phyloP scores from a whole-genome alignment of 768 basidiomycete genomes.

The Pulveroboletus ravenelii region DNA sequence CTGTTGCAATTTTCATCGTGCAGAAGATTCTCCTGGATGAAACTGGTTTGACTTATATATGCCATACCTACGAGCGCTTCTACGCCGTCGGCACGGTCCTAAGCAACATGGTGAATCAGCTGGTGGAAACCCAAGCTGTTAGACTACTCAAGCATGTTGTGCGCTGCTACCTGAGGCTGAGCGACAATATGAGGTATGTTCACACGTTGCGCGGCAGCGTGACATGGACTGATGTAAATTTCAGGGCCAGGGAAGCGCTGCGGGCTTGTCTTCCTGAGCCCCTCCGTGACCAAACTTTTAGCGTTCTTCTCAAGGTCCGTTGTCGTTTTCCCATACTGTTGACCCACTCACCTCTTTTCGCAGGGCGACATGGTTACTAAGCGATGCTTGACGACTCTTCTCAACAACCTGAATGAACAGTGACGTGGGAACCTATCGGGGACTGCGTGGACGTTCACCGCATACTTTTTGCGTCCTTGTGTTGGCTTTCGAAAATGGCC shows the following conservation, averaged over 20 bases:
- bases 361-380: constrained; percentile 98
- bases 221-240: constrained; percentile 10
- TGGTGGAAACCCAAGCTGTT: constrained; percentile 97
- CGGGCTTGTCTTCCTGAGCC: constrained; percentile 95
- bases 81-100: constrained; percentile 98
- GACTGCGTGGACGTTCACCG: constrained; percentile 1
- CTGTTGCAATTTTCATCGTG: constrained; percentile 99
- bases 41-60: constrained; percentile 96
- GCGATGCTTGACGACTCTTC: constrained; percentile 82
- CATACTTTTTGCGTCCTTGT: constrained; percentile 4
- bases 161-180: constrained; percentile 90
- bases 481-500: constrained; percentile 16
- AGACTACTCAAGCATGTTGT: constrained; percentile 96
- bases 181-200: constrained; percentile 88
- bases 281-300: constrained; percentile 90
- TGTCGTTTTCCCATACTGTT: not conserved
- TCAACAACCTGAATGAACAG: constrained; percentile 81
- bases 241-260: constrained; percentile 90
- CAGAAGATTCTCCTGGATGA: constrained; percentile 98
- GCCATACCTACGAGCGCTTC: constrained; percentile 99
- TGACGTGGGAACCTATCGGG: constrained; percentile 19
- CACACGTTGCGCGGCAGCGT: constrained; percentile 3
- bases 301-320: constrained; percentile 79
- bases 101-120: constrained; percentile 97
- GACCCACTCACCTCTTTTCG: constrained; percentile 11